phyloP scores from a whole-genome alignment of 2,329 filamentous ascomycete genomes.

The Aureobasidium lini region DNA sequence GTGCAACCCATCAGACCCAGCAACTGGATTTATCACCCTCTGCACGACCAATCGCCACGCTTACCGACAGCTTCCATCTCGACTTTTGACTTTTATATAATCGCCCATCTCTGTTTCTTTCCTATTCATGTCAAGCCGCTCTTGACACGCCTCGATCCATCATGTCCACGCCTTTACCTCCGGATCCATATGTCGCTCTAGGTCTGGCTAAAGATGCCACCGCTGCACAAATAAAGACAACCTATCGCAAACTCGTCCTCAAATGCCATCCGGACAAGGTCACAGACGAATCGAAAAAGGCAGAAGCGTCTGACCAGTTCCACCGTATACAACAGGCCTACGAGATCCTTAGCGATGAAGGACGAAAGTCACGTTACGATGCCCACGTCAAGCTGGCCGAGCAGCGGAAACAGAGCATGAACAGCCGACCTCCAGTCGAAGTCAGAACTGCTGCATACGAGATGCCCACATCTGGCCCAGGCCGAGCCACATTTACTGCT shows the following conservation, averaged over 20 bases:
- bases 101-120: not conserved
- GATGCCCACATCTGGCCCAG: constrained; percentile 23
- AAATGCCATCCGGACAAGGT: constrained; percentile 64
- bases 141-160: not conserved
- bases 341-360: constrained; percentile 76
- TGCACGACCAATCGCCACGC: not conserved
- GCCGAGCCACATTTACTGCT: constrained; percentile 22
- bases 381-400: constrained; percentile 61
- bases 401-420: constrained; percentile 50
- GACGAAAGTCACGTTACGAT: constrained; percentile 67
- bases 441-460: constrained; percentile 29
- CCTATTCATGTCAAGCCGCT: not conserved
- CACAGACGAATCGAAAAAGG: constrained; percentile 58
- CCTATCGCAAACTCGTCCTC: constrained; percentile 85
- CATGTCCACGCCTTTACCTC: constrained; percentile 41
- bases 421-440: constrained; percentile 29
- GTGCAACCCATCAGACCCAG: constrained; percentile 9
- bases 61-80: not conserved
- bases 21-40: not conserved
- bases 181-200: constrained; percentile 80
- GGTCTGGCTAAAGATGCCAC: constrained; percentile 63
- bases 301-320: constrained; percentile 76
- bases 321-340: constrained; percentile 90
- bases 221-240: constrained; percentile 72
- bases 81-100: not conserved